These are phyloP conservation scores for Starmerella vitae DNA, from an alignment of 805 yeast species.

Conservation along the genomic window DNA sequence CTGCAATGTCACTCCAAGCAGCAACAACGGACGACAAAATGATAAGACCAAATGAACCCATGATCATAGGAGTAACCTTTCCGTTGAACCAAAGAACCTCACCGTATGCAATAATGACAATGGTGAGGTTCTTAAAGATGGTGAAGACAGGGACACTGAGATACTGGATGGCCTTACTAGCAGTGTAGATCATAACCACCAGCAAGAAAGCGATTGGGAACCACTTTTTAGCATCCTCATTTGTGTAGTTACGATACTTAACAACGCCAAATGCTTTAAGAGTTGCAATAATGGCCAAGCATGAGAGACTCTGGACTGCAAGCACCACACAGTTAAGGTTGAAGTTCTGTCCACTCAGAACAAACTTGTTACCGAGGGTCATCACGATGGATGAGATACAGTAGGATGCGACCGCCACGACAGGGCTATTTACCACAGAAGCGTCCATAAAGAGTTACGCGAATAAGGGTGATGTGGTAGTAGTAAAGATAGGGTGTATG, in stretches of 20 bases:
- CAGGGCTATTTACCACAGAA: slow-evolving; percentile 25
- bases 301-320: slow-evolving; percentile 78
- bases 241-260: slow-evolving; percentile 74
- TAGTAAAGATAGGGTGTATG: no score
- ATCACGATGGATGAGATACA: slow-evolving; percentile 89
- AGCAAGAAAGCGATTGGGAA: slow-evolving; percentile 81
- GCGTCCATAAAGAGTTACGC: slow-evolving; percentile 5
- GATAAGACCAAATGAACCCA: slow-evolving; percentile 81
- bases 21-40: slow-evolving; percentile 94
- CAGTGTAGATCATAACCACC: slow-evolving; percentile 90
- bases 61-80: slow-evolving; percentile 72
- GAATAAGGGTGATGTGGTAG: no score
- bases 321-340: slow-evolving; percentile 78
- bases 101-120: slow-evolving; percentile 93
- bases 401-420: slow-evolving; percentile 37
- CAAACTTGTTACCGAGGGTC: slow-evolving; percentile 96
- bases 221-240: slow-evolving; percentile 84
- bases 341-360: slow-evolving; percentile 64
- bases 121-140: slow-evolving; percentile 93
- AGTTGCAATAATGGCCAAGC: slow-evolving; percentile 58
- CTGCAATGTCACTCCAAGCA: slow-evolving; percentile 61
- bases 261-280: slow-evolving; percentile 64
- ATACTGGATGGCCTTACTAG: slow-evolving; percentile 85
- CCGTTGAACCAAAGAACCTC: slow-evolving; percentile 97
- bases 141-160: slow-evolving; percentile 93